Evolutionary conservation across 179 eudicot species (phyloP), one percentile per base, ranked within the genome.

Genomic region (Beta corolliflora): DNA sequence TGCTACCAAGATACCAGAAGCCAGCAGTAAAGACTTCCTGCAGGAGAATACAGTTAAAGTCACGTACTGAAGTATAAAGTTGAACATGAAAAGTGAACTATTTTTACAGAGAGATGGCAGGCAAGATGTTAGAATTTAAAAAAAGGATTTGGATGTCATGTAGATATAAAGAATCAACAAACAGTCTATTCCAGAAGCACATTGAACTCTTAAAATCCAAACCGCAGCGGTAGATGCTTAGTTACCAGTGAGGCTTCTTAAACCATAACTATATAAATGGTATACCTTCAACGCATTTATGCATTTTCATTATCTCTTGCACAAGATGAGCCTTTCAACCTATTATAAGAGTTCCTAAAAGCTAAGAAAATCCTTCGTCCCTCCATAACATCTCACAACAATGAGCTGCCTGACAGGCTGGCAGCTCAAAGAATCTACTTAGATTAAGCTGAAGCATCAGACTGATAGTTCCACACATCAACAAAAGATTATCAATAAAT

Each of bases 11-110:
- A 94, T 83, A 60, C 97, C 93, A 80, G 98, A 85, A 58, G 99
- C 97, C 85, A 97, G 80, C 81, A 94, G 83, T 71, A 97, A 74
- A 73, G 96, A 84, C 85, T 91, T 97, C 93, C 99, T 97, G 83
- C 79, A 86, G 36, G 61, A 81, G 7, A 83, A 65, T 36, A 71
- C 67, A 66, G 52, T 67, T 64, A 60, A 63, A 76, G 16, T 64
- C 41, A 52, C 29, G 53, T 10, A 81, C 59, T 13, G 36, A 19
- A 74, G 67, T 45, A 74, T 74, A 12, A 7, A 63, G 13, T 31
- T 19, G 23, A 23, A 71, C 71, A 77, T 14, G 67, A 29, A 29
- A 54, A 19, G 45, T 48, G 44, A 65, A 41, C 73, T 31, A 54
- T 16, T 16, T 61, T 19, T 41, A 23, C 7, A 52, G 60, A 31